Conservation (phyloP, 1,284 basidiomycete genomes). For the Marasmius sp. region DNA sequence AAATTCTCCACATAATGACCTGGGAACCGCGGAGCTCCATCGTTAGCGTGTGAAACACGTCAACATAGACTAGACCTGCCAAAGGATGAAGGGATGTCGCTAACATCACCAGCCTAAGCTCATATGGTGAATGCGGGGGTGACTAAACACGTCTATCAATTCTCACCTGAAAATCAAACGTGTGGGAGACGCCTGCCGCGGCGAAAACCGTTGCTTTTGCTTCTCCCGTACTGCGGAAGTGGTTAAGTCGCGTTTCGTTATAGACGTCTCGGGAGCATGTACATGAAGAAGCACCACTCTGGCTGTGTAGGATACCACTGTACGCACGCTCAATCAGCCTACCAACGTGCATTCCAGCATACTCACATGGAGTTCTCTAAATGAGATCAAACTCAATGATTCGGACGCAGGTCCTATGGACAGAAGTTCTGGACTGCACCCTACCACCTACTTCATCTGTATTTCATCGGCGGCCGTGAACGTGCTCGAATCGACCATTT, state of each 20-base stretch:
- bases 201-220: constrained; percentile 46
- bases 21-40: constrained; percentile 16
- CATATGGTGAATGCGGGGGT: background rate
- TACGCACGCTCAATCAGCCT: background rate
- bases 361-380: constrained; percentile 55
- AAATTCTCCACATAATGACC: constrained; percentile 69
- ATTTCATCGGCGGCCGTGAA: constrained; percentile 57
- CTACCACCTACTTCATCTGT: constrained; percentile 55
- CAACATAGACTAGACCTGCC: constrained; percentile 29
- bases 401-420: background rate
- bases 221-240: constrained; percentile 38
- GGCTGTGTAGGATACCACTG: constrained; percentile 53
- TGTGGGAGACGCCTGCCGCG: constrained; percentile 35
- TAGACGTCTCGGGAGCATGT: constrained; percentile 4
- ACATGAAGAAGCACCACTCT: constrained; percentile 42
- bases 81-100: constrained; percentile 52
- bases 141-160: background rate
- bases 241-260: background rate
- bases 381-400: constrained; percentile 1
- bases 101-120: constrained; percentile 55
- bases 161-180: constrained; percentile 42
- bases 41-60: background rate
- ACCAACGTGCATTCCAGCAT: background rate
- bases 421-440: constrained; percentile 30
- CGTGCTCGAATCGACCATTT: constrained; percentile 56